A percentile compares a stretch with the other conserved stretches of the same genome.
phyloP scores from a whole-genome alignment of 2,329 filamentous ascomycete species.

The Dryadomyces quercivorus region DNA sequence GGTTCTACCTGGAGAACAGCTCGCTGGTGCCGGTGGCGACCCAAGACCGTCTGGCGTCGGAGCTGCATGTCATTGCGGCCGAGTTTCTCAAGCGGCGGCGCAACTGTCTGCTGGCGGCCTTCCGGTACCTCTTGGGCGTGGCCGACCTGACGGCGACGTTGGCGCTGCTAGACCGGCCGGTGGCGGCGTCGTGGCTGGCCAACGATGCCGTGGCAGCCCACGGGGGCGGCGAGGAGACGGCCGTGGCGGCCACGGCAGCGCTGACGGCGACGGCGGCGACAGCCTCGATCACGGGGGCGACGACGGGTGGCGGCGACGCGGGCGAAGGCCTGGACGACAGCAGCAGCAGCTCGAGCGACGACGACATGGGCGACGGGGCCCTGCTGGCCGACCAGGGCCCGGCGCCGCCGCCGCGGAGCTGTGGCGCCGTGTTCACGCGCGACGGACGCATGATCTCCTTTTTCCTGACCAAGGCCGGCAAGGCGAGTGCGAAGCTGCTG shows the following conservation, averaged over 20 bases:
- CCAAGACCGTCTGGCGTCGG: slow-evolving; percentile 38
- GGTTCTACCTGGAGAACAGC: slow-evolving; percentile 48
- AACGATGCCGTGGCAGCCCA: slow-evolving; percentile 10
- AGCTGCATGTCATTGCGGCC: slow-evolving; percentile 43
- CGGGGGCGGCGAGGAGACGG: background rate
- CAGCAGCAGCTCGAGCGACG: background rate
- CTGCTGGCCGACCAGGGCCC: slow-evolving; percentile 23
- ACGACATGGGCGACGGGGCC: slow-evolving; percentile 21
- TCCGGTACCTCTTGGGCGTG: slow-evolving; percentile 52
- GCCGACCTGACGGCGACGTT: slow-evolving; percentile 48
- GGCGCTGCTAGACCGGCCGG: slow-evolving; percentile 43
- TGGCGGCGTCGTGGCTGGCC: slow-evolving; percentile 49
- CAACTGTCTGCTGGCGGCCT: slow-evolving; percentile 49
- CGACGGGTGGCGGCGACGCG: background rate
- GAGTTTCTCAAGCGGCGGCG: slow-evolving; percentile 44
- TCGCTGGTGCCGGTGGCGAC: slow-evolving; percentile 47
- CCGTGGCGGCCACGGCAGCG: slow-evolving; percentile 25
- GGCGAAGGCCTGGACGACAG: slow-evolving; percentile 25
- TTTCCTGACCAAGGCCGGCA: slow-evolving; percentile 56
- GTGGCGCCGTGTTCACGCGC: slow-evolving; percentile 48
- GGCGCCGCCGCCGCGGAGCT: slow-evolving; percentile 44
- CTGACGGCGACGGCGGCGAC: slow-evolving; percentile 49
- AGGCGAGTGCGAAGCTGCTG: slow-evolving; percentile 33
- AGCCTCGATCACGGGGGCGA: background rate
- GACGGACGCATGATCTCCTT: slow-evolving; percentile 55